Conservation (phyloP, 805 yeast species). For the Candida morakotiae region DNA sequence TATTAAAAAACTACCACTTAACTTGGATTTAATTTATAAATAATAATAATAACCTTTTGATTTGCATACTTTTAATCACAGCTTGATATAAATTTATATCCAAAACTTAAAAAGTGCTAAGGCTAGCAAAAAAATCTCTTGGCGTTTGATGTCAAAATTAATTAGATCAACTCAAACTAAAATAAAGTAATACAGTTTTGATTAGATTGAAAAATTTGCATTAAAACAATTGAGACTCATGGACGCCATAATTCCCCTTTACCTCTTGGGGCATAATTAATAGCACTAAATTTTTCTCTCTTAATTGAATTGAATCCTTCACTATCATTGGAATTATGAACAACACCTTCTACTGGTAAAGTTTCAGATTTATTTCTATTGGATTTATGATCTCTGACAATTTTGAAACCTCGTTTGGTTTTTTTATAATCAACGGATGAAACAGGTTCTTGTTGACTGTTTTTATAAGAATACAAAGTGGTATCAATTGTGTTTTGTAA, state of each 20-base stretch:
- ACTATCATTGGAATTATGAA: conserved; percentile 3
- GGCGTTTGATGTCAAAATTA: too few species aligned
- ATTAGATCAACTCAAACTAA: too few species aligned
- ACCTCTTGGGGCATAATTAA: conserved; percentile 60
- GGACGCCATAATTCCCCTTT: conserved; percentile 60
- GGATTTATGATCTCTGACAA: conserved; percentile 1
- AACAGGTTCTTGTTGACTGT: conserved; percentile 2
- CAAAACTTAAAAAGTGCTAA: too few species aligned
- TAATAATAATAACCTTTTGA: too few species aligned
- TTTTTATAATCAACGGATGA: not conserved
- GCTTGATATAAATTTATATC: too few species aligned
- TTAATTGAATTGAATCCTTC: conserved; percentile 14
- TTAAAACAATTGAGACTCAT: too few species aligned
- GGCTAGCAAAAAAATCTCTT: too few species aligned
- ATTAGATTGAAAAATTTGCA: too few species aligned
- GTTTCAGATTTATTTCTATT: not conserved
- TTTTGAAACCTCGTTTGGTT: not conserved
- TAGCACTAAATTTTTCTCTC: conserved; percentile 42
- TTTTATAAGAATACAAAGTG: conserved; percentile 21
- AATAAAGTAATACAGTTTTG: too few species aligned
- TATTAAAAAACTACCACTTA: too few species aligned
- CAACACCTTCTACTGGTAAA: conserved; percentile 12
- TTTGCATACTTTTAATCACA: too few species aligned
- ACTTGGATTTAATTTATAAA: too few species aligned
- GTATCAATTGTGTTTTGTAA: conserved; percentile 33